Conservation (phyloP, 345 rosid species). For the Eucalyptus globulus region DNA sequence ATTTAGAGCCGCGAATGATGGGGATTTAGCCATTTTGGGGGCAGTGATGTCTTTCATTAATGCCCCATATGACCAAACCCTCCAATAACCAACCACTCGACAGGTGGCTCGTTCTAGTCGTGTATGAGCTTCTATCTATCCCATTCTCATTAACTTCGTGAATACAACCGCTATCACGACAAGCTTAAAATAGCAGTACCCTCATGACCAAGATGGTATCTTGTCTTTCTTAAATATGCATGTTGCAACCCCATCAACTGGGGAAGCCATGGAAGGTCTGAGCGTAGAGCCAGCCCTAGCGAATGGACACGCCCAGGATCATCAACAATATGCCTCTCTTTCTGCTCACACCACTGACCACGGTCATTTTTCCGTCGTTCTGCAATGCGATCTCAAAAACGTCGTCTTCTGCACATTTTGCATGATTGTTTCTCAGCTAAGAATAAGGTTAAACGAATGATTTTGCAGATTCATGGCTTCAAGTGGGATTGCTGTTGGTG, state of each 20-base stretch:
- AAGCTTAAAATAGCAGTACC: background rate
- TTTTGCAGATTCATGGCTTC: conserved; percentile 20
- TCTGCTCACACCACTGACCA: conserved; percentile 8
- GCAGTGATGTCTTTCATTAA: background rate
- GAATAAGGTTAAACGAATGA: background rate
- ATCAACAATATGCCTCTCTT: background rate
- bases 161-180: background rate
- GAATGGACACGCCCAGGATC: background rate
- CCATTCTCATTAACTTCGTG: background rate
- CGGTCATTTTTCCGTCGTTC: background rate
- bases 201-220: background rate
- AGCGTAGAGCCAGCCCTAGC: background rate
- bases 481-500: conserved; percentile 16
- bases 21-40: background rate
- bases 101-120: background rate
- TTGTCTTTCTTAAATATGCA: background rate
- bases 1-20: too few relatives aligned
- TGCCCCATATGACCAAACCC: background rate
- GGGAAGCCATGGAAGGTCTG: background rate
- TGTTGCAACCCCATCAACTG: background rate
- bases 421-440: background rate
- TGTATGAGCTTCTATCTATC: background rate
- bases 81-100: background rate
- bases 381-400: background rate
- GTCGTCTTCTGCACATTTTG: background rate